Evolutionary conservation across 495 filamentous ascomycete genomes (phyloP), one percentile per base, ranked within the genome.

Genomic region (Hyphodiscus hymeniophilus): DNA sequence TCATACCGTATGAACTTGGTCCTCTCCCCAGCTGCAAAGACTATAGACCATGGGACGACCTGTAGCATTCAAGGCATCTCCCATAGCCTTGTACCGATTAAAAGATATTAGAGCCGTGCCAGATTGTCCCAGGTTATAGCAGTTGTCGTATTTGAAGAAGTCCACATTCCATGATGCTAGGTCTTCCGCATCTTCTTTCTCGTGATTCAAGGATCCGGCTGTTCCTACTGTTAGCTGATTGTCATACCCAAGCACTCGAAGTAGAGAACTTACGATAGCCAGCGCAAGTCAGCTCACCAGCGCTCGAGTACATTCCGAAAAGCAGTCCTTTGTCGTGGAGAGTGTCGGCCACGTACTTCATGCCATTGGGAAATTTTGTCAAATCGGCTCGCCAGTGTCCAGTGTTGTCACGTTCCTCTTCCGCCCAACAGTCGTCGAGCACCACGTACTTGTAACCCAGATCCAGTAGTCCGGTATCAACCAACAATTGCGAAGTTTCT

Each of bases 401-500:
- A 26, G 46, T 61, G 30, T 42, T 18, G 50, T 63, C 63, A 42
- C 42, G 54, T 43, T 62, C 21, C 22, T 72, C 72, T 33, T 53
- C 51, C 8, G 69, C 73, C 72, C 72, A 76, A 56, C 70, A 77
- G 58, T 79, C 76, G 52, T 79, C 75, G 2, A 80, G 51, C 7
- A 75, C 67, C 26, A 80, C 63, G 55, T 78, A 77, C 5, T 77
- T 60, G 54, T 80, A 80, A 7, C 76, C 76, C 1, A 72, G 57
- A 56, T 77, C 75, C 39, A 61, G 58, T 13, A 79, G 61, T 11
- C 76, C 75, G 23, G 63, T 62, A 17, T 70, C 60, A 17, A 74
- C 65, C 34, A 79, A 69, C 20, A 50, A 57, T 30, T 68, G 32
- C 2, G 74, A 68, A 7, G 75, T 71, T 12, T 56, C 54, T 16